phyloP scores from a whole-genome alignment of 345 rosid species.

The Citrus maxima region DNA sequence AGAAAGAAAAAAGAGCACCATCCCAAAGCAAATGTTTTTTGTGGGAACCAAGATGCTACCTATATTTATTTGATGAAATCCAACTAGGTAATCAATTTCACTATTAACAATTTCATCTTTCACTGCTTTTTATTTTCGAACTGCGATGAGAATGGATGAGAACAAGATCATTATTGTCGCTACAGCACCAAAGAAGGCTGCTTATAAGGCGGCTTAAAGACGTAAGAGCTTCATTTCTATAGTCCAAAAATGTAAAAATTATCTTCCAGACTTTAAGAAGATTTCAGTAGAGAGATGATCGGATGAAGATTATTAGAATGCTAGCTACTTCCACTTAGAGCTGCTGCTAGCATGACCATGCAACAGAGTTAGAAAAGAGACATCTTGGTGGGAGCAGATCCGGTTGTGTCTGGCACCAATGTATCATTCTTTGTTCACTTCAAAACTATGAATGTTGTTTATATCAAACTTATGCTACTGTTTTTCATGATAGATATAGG shows the following conservation, averaged over 20 bases:
- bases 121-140: slow-evolving; percentile 15
- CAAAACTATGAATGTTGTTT: not conserved
- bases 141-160: slow-evolving; percentile 23
- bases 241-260: not conserved
- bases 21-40: too few relatives aligned
- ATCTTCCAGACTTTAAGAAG: not conserved
- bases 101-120: not conserved
- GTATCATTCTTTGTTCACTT: too few relatives aligned
- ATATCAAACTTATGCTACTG: not conserved
- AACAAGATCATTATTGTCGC: not conserved
- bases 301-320: not conserved
- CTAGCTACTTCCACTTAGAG: not conserved
- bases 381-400: not conserved
- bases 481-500: not conserved
- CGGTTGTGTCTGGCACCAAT: not conserved
- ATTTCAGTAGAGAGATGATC: not conserved
- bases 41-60: not conserved
- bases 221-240: not conserved
- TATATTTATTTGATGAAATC: not conserved
- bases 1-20: not conserved
- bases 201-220: not conserved
- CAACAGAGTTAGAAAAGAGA: not conserved
- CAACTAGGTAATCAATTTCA: not conserved
- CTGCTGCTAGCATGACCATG: not conserved
- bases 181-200: not conserved